These are phyloP conservation scores for Ploettnerulaceae sp. DNA, from an alignment of 2,329 filamentous ascomycete species.

Conservation along the genomic window DNA sequence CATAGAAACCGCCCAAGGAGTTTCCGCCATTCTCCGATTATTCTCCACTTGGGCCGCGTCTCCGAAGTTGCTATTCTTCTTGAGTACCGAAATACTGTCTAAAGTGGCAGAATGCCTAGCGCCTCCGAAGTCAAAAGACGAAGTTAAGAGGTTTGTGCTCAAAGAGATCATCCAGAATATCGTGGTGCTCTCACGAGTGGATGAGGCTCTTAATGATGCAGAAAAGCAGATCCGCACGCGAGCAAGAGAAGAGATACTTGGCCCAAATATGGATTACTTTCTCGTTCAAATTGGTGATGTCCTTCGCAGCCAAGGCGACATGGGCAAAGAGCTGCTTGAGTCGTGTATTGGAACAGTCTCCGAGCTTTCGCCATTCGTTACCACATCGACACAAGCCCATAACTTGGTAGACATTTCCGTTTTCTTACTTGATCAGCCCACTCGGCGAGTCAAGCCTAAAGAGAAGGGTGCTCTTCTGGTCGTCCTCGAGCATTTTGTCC, in stretches of 20 bases:
- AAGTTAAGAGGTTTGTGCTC: constrained; percentile 79
- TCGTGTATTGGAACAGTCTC: constrained; percentile 75
- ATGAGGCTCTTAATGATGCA: constrained; percentile 35
- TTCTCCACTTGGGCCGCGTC: constrained; percentile 76
- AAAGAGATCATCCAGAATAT: constrained; percentile 64
- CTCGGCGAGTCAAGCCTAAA: constrained; percentile 73
- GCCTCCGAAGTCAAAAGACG: constrained; percentile 71
- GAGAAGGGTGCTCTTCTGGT: constrained; percentile 77
- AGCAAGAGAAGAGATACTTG: constrained; percentile 47
- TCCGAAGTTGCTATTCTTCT: constrained; percentile 60
- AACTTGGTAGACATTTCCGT: constrained; percentile 75
- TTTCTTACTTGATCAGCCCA: constrained; percentile 80
- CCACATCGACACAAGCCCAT: constrained; percentile 63
- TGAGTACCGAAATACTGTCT: constrained; percentile 61
- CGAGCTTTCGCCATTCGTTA: constrained; percentile 66
- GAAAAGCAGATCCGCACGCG: constrained; percentile 39
- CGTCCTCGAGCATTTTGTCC: constrained; percentile 76
- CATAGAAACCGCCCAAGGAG: constrained; percentile 79
- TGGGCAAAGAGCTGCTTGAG: constrained; percentile 71
- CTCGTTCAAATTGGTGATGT: constrained; percentile 64
- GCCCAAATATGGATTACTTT: constrained; percentile 54
- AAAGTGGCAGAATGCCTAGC: constrained; percentile 69
- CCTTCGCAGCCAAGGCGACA: constrained; percentile 50
- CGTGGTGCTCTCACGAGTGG: constrained; percentile 53
- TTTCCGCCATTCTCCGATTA: constrained; percentile 77